Percentiles rank a stretch among this genome's conserved stretches.
Evolutionary conservation across 192 early-diverging fungal genomes (phyloP).

Genomic region (Kickxella alabastrina): DNA sequence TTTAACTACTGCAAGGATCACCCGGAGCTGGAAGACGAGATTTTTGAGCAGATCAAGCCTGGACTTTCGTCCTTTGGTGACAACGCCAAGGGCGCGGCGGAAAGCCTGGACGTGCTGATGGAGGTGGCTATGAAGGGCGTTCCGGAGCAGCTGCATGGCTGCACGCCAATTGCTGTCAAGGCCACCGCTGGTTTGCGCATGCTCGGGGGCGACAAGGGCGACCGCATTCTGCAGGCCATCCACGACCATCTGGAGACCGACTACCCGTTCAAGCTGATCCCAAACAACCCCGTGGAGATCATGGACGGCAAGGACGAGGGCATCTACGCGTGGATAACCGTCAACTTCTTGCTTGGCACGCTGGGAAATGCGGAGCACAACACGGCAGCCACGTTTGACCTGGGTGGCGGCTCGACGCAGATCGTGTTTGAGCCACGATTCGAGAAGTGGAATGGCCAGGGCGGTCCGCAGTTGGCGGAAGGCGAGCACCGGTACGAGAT

Average conservation of each 20-base stretch:
- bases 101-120: constrained; percentile 75
- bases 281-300: constrained; percentile 71
- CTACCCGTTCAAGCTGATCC: constrained; percentile 80
- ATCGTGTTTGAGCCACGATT: constrained; percentile 91
- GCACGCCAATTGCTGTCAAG: constrained; percentile 91
- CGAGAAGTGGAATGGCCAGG: constrained; percentile 31
- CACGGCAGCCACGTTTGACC: constrained; percentile 90
- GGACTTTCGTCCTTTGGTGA: constrained; percentile 74
- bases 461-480: constrained; percentile 35
- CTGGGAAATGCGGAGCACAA: constrained; percentile 56
- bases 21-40: constrained; percentile 84
- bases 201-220: constrained; percentile 66
- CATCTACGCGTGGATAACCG: constrained; percentile 98
- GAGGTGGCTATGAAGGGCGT: constrained; percentile 69
- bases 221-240: constrained; percentile 72
- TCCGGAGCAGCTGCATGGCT: constrained; percentile 62
- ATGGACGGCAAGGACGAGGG: constrained; percentile 98
- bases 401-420: constrained; percentile 96
- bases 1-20: constrained; percentile 89
- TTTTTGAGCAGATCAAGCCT: constrained; percentile 80
- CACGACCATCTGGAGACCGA: constrained; percentile 58
- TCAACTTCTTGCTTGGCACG: constrained; percentile 80
- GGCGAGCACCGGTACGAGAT: constrained; percentile 77
- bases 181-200: constrained; percentile 92
- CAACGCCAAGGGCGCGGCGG: constrained; percentile 73